Base-by-base conservation (phyloP, 2,329 filamentous ascomycete species). In the Alternaria brassicae region DNA sequence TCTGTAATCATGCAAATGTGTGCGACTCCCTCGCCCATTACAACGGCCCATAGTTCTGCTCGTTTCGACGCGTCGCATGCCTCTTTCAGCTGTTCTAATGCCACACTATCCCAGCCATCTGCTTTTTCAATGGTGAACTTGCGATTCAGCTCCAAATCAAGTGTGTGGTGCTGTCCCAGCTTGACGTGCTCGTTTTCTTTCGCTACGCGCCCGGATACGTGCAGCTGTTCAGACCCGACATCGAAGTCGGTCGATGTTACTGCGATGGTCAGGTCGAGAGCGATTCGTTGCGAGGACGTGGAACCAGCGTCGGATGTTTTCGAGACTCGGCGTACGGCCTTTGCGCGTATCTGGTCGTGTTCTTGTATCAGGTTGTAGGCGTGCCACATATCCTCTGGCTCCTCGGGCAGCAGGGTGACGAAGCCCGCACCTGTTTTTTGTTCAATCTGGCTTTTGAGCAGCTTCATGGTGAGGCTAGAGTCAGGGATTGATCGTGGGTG, bases 121-220 rank as follows among this genome's bases (percentile, higher is more conserved):
- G 74, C 89, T 80, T 98, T 98, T 80, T 93, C 90, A 7, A 99
- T 77, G 6, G 91, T 94, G 70, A 98, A 98, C 50, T 93, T 89
- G 40, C 93, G 86, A 71, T 95, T 88, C 58, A 97, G 83, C 76
- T 97, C 94, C 44, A 99, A 85, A 67, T 97, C 94, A 2, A 91
- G 82, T 0, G 89, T 91, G 73, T 92, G 89, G 69, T 86, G 86
- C 63, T 86, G 83, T 15, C 89, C 89, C 17, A 90, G 79, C 70
- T 87, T 88, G 32, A 90, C 89, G 71, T 86, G 83, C 60, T 87
- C 84, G 67, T 89, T 91, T 74, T 91, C 88, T 21, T 85, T 85
- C 6, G 85, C 81, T 12, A 91, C 88, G 48, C 84, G 82, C 1
- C 89, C 89, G 3, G 84, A 85, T 21, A 91, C 88, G 70, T 91